These are phyloP conservation scores for Tylopilus orsonianus DNA, from an alignment of 1,284 basidiomycete species.

Conservation along the genomic window DNA sequence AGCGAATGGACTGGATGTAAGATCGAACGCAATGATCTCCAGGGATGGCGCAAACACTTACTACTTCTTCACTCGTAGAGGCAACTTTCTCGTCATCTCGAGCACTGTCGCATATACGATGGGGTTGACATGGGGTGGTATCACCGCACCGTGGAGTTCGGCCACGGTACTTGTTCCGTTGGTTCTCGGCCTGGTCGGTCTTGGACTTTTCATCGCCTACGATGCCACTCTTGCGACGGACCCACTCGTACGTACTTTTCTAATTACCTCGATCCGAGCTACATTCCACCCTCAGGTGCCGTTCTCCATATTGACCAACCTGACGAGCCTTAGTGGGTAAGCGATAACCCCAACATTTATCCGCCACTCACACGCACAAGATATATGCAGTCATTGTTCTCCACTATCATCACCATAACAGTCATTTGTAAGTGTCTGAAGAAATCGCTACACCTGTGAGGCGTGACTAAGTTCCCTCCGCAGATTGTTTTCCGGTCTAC, in stretches of 20 bases:
- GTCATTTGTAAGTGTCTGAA: conserved; percentile 21
- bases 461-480: too few relatives aligned
- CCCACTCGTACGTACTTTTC: conserved; percentile 14
- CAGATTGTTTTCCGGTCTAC: conserved; percentile 22
- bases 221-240: conserved; percentile 14
- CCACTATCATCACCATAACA: conserved; percentile 4
- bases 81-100: conserved; percentile 10
- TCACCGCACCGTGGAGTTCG: conserved; percentile 40
- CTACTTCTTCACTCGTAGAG: conserved; percentile 1
- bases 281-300: conserved; percentile 21
- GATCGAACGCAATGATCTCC: background rate
- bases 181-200: conserved; percentile 37
- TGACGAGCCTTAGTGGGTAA: conserved; percentile 17
- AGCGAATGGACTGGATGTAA: conserved; percentile 19
- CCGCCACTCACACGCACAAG: too few relatives aligned
- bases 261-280: background rate
- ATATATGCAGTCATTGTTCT: conserved; percentile 25
- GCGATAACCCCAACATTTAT: too few relatives aligned
- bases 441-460: too few relatives aligned
- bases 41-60: too few relatives aligned
- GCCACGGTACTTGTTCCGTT: conserved; percentile 43
- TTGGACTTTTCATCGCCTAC: conserved; percentile 21
- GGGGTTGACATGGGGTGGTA: conserved; percentile 17
- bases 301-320: conserved; percentile 13
- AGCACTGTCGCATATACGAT: conserved; percentile 14